Base-by-base conservation (phyloP, 495 filamentous ascomycete genomes). In the Penicillium subrubescens region DNA sequence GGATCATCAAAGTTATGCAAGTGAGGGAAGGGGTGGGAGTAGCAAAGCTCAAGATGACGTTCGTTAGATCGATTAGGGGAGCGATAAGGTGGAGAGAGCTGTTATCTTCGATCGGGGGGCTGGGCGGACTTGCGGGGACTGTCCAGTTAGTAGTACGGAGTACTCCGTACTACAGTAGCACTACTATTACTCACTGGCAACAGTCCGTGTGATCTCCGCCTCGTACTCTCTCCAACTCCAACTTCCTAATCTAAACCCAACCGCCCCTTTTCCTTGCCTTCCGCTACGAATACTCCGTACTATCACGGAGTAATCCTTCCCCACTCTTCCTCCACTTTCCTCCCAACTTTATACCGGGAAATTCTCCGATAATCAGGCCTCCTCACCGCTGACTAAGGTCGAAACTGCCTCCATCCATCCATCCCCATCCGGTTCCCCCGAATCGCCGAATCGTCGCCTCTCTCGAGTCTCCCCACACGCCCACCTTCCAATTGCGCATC, bases 401-500 rank as follows among this genome's bases (percentile, higher is more conserved):
- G 12, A 27, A 29, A 25, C 48, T 27, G 14, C 48, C 48, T n/a
- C 25, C 48, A 52, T 52, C 25, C 25, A 27, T 27, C 25, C 25
- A 27, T 27, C 25, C 25, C 25, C 25, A 4, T 27, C 44, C 51
- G 27, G 31, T 34, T 11, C 52, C 21, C 23, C 53, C 53, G 53
- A 34, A 7, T 34, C 53, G 2, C 33, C 53, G 53, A 56, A 37
- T 37, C n/a, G 29, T 35, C 33, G 53, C 31, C 31, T 21, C 53
- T 56, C 53, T 35, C 33, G 53, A 31, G 31, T 21, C 53, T 56
- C 53, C 33, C 53, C 53, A 56, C 33, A 56, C 48, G 48, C 17
- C 53, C 53, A 56, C 29, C 33, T 34, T 56, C 53, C 53, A 56
- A 56, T 56, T 37, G 29, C 53, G n/a, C 35, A 27, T 58, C 56